These are phyloP conservation scores for Aspergillus tanneri DNA, from an alignment of 2,329 filamentous ascomycete species.

Conservation along the genomic window DNA sequence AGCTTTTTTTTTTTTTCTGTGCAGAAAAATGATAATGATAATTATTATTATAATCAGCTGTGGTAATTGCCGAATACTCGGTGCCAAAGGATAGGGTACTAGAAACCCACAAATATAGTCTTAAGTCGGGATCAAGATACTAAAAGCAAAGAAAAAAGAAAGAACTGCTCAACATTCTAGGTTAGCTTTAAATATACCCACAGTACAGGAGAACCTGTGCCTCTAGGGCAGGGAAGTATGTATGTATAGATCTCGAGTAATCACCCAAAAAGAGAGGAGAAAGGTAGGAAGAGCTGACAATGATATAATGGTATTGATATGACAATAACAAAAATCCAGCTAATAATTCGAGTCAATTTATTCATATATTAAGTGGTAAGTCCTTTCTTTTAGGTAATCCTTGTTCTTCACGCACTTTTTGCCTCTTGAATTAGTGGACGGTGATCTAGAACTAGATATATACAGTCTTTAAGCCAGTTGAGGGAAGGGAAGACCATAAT, in stretches of 20 bases:
- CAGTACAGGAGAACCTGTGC: too few species aligned
- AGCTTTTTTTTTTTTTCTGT: too few species aligned
- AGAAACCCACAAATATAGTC: too few species aligned
- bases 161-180: neutral
- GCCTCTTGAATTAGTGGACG: slow-evolving; percentile 11
- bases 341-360: too few species aligned
- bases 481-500: neutral
- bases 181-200: too few species aligned
- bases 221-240: neutral
- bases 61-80: too few species aligned
- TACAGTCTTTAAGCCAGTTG: slow-evolving; percentile 8
- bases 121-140: too few species aligned
- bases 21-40: too few species aligned
- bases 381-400: too few species aligned
- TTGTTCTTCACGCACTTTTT: neutral
- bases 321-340: neutral
- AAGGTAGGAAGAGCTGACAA: neutral
- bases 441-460: slow-evolving; percentile 35
- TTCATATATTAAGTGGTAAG: too few species aligned
- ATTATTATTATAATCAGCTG: too few species aligned
- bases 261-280: neutral
- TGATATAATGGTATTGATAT: slow-evolving; percentile 14
- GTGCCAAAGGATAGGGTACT: too few species aligned
- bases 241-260: neutral
- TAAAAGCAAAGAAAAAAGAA: neutral